Percentiles rank a stretch among this genome's conserved stretches.
Conservation (phyloP, 2,329 filamentous ascomycete genomes). For the Simplicillium sp. region DNA sequence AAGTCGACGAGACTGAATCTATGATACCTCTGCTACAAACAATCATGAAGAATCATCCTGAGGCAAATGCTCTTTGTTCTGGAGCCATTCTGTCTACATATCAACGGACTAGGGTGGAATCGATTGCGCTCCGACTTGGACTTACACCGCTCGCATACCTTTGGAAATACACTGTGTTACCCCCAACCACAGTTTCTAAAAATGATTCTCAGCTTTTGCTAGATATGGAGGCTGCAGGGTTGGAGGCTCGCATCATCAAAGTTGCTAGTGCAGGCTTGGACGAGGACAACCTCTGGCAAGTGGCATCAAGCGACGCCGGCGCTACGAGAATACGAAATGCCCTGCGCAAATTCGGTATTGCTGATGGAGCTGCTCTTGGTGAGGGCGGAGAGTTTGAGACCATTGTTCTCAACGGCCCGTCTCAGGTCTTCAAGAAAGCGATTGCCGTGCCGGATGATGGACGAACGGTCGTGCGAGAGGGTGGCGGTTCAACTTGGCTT, state of each 20-base stretch:
- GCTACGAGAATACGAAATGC: slow-evolving; percentile 38
- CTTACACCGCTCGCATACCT: slow-evolving; percentile 77
- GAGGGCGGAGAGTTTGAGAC: slow-evolving; percentile 98
- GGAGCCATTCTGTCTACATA: slow-evolving; percentile 94
- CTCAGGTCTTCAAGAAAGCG: slow-evolving; percentile 58
- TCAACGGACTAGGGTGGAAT: slow-evolving; percentile 92
- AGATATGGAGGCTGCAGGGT: slow-evolving; percentile 70
- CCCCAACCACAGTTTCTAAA: slow-evolving; percentile 27
- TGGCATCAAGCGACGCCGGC: slow-evolving; percentile 53
- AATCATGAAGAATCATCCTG: slow-evolving; percentile 61
- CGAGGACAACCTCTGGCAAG: slow-evolving; percentile 69
- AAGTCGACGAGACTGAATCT: slow-evolving; percentile 80
- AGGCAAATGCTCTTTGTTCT: slow-evolving; percentile 77
- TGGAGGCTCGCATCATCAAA: slow-evolving; percentile 90
- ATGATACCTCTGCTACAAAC: slow-evolving; percentile 64
- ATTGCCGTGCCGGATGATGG: slow-evolving; percentile 52
- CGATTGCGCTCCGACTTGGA: slow-evolving; percentile 74
- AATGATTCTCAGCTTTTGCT: slow-evolving; percentile 54
- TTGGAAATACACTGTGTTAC: slow-evolving; percentile 81
- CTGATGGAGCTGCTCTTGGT: slow-evolving; percentile 66
- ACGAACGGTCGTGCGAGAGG: slow-evolving; percentile 48
- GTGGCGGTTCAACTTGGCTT: slow-evolving; percentile 70
- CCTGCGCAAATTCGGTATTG: slow-evolving; percentile 57
- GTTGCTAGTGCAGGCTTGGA: slow-evolving; percentile 86
- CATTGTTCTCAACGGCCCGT: slow-evolving; percentile 73